Evolutionary conservation across 257 asterid species (phyloP).

Genomic region (Dorcoceras hygrometricum): DNA sequence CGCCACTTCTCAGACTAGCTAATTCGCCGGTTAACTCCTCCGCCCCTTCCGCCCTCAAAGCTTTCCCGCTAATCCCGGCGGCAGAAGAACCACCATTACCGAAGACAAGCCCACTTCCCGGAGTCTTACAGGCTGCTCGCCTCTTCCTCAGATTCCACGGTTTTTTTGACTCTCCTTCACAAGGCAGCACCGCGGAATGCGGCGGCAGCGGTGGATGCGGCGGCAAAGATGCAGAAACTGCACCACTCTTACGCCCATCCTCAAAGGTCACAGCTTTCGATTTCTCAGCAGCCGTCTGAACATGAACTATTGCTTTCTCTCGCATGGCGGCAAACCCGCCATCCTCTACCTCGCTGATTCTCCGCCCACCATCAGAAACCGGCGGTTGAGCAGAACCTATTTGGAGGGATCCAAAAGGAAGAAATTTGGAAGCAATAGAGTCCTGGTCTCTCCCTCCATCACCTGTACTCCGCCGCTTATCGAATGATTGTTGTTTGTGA

Average conservation of each 20-base stretch:
- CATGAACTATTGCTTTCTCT: conserved; percentile 64
- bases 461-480: conserved; percentile 19
- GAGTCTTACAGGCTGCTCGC: conserved; percentile 45
- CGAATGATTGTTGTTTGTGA: conserved; percentile 3
- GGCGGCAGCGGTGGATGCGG: conserved; percentile 29
- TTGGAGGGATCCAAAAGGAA: conserved; percentile 25
- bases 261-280: conserved; percentile 47
- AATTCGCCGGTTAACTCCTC: conserved; percentile 30
- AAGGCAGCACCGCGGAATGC: not conserved
- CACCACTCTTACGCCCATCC: conserved; percentile 39
- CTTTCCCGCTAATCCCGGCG: conserved; percentile 15
- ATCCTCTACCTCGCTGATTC: conserved; percentile 19
- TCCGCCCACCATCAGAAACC: conserved; percentile 15
- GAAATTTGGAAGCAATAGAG: conserved; percentile 2
- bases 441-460: conserved; percentile 5
- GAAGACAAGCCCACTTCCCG: conserved; percentile 13
- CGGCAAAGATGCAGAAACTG: conserved; percentile 26
- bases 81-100: conserved; percentile 16
- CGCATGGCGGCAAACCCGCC: conserved; percentile 60
- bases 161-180: conserved; percentile 21
- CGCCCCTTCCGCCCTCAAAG: conserved; percentile 21
- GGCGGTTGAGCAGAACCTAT: conserved; percentile 26
- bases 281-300: conserved; percentile 51
- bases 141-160: conserved; percentile 72
- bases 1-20: conserved; percentile 28